A percentile compares a stretch with the other conserved stretches of the same genome.
Evolutionary conservation across 2,329 filamentous ascomycete genomes (phyloP).

Genomic region (Neurospora sp.): DNA sequence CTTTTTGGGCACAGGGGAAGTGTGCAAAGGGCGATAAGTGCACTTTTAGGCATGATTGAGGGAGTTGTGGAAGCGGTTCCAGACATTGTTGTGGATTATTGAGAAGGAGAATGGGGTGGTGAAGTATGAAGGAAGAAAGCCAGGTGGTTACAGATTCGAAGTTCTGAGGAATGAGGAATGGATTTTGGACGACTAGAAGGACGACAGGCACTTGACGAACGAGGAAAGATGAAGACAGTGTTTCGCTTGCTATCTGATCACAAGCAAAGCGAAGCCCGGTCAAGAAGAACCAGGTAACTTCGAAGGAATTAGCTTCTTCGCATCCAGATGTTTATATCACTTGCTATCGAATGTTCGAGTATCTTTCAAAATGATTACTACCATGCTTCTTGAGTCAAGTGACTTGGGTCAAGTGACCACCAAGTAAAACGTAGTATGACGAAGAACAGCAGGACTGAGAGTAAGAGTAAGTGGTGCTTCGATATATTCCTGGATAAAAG

Average conservation of each 20-base stretch:
- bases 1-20: slow-evolving; percentile 60
- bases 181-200: background rate
- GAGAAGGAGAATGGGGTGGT: too few species aligned
- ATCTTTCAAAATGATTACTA: background rate
- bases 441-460: background rate
- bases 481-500: background rate
- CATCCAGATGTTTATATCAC: background rate
- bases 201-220: background rate
- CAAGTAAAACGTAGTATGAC: background rate
- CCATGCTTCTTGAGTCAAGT: background rate
- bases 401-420: background rate
- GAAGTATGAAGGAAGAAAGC: too few species aligned
- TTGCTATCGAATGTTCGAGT: background rate
- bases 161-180: background rate
- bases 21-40: slow-evolving; percentile 65
- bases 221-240: background rate
- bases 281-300: background rate
- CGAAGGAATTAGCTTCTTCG: background rate
- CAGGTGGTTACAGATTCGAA: too few species aligned
- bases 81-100: too few species aligned
- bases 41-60: slow-evolving; percentile 58
- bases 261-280: background rate
- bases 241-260: background rate
- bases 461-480: background rate
- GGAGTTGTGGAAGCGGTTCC: background rate